Percentiles rank a stretch among this genome's conserved stretches.
phyloP scores from a whole-genome alignment of 1,139 yeast genomes.

The Hanseniaspora uvarum region DNA sequence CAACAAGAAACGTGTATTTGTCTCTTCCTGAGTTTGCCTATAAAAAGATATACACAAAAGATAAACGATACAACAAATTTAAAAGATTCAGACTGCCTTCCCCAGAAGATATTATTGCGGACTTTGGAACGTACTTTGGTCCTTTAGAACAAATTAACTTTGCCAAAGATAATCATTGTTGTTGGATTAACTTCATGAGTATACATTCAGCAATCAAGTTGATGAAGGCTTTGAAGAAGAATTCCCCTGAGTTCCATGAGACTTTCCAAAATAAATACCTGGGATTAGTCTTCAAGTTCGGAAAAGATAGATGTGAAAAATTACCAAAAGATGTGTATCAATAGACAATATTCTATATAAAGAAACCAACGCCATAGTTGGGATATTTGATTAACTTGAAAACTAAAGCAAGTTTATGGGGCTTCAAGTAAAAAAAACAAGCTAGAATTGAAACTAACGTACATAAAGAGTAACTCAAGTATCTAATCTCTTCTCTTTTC shows the following conservation, averaged over 20 bases:
- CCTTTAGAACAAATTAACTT: conserved; percentile 74
- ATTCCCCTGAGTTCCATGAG: conserved; percentile 30
- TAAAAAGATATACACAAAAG: conserved; percentile 29
- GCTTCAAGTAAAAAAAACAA: no score
- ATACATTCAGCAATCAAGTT: conserved; percentile 68
- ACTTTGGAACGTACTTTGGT: conserved; percentile 55
- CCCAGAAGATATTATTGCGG: conserved; percentile 50
- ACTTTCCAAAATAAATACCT: conserved; percentile 42
- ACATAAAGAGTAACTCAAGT: no score
- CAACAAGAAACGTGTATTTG: conserved; percentile 79
- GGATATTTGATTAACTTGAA: no score
- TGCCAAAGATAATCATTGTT: conserved; percentile 65
- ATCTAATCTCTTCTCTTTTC: conserved; percentile 41
- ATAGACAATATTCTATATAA: background rate
- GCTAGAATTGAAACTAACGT: no score
- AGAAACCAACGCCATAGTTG: background rate
- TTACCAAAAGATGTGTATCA: background rate
- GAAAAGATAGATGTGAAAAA: conserved; percentile 78
- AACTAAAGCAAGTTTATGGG: no score
- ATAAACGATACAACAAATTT: conserved; percentile 27
- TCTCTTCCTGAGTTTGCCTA: conserved; percentile 44
- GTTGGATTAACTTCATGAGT: conserved; percentile 68
- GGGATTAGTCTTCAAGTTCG: conserved; percentile 56
- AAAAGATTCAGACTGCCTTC: conserved; percentile 31
- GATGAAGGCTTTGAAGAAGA: conserved; percentile 45